A percentile compares a stretch with the other conserved stretches of the same genome.
These are phyloP conservation scores for Massariosphaeria phaeospora DNA, from an alignment of 495 filamentous ascomycete genomes.

Conservation along the genomic window DNA sequence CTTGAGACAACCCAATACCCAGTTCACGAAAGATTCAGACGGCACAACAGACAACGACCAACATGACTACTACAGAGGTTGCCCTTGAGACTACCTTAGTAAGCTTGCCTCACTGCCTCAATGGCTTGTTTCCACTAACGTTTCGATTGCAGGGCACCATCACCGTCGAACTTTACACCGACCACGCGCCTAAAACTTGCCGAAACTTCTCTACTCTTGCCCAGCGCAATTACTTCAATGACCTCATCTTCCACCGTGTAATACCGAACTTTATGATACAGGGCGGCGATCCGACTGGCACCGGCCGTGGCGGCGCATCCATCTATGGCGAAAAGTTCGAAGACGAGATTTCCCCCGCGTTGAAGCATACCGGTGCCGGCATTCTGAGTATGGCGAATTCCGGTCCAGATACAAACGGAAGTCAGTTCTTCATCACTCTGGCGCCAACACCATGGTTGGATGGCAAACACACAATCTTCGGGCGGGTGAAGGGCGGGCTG, in stretches of 20 bases:
- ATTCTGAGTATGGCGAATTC: constrained; percentile 94
- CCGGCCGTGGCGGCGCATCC: constrained; percentile 79
- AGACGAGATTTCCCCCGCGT: constrained; percentile 70
- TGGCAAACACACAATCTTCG: constrained; percentile 97
- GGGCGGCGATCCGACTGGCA: constrained; percentile 92
- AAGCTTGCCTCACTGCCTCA: constrained; percentile 14
- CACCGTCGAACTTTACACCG: constrained; percentile 80
- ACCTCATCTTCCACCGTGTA: constrained; percentile 83
- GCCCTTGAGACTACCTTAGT: constrained; percentile 80
- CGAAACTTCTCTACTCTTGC: constrained; percentile 80
- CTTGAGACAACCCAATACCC: too few relatives aligned
- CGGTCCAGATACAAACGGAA: constrained; percentile 90
- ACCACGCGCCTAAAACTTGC: constrained; percentile 81
- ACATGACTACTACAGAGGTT: constrained; percentile 73
- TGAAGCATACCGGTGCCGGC: constrained; percentile 94
- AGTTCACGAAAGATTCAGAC: too few relatives aligned
- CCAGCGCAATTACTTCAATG: constrained; percentile 78
- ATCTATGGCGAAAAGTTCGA: constrained; percentile 96
- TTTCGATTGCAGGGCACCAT: constrained; percentile 60
- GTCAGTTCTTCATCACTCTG: constrained; percentile 82
- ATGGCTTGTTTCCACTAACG: constrained; percentile 10
- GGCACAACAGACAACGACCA: too few relatives aligned
- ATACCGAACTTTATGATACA: constrained; percentile 98
- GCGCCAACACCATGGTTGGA: constrained; percentile 97
- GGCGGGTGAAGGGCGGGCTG: constrained; percentile 82